Evolutionary conservation across 2,329 filamentous ascomycete genomes (phyloP).

Genomic region (Aspergillus spinulosporus): DNA sequence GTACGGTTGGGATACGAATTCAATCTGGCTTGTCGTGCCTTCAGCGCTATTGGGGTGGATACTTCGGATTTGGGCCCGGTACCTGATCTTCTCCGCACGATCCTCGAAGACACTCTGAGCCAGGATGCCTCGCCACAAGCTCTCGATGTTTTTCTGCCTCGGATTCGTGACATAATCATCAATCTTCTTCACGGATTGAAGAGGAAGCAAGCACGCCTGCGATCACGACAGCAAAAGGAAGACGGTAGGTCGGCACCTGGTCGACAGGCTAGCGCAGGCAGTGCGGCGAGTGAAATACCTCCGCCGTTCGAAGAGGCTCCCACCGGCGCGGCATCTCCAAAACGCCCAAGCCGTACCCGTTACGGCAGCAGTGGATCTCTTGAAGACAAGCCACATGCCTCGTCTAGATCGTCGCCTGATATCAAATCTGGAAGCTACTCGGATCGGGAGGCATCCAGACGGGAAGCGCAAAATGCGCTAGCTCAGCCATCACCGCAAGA

Average conservation of each 20-base stretch:
- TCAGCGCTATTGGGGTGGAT: slow-evolving; percentile 95
- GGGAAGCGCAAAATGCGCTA: slow-evolving; percentile 41
- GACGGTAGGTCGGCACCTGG: slow-evolving; percentile 43
- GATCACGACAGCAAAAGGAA: slow-evolving; percentile 56
- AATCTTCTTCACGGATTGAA: slow-evolving; percentile 94
- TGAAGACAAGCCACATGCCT: slow-evolving; percentile 33
- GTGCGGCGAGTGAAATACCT: slow-evolving; percentile 48
- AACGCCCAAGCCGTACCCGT: slow-evolving; percentile 33
- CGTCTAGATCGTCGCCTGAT: slow-evolving; percentile 33
- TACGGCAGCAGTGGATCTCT: slow-evolving; percentile 43
- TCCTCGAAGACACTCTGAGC: slow-evolving; percentile 92
- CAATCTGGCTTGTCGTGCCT: slow-evolving; percentile 96
- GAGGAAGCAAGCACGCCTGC: slow-evolving; percentile 89
- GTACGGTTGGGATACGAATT: slow-evolving; percentile 97
- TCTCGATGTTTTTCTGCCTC: slow-evolving; percentile 87
- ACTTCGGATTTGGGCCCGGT: slow-evolving; percentile 93
- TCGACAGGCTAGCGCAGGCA: slow-evolving; percentile 51
- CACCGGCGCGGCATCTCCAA: slow-evolving; percentile 34
- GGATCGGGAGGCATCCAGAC: slow-evolving; percentile 42
- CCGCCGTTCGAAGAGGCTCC: slow-evolving; percentile 46
- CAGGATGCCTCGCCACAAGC: slow-evolving; percentile 94
- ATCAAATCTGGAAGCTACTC: slow-evolving; percentile 33
- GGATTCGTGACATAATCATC: slow-evolving; percentile 98
- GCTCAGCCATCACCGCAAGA: slow-evolving; percentile 69
- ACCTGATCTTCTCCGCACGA: slow-evolving; percentile 82